Evolutionary conservation across 2,329 filamentous ascomycete genomes (phyloP), one percentile per base, ranked within the genome.

Genomic region (Fusarium sp.): DNA sequence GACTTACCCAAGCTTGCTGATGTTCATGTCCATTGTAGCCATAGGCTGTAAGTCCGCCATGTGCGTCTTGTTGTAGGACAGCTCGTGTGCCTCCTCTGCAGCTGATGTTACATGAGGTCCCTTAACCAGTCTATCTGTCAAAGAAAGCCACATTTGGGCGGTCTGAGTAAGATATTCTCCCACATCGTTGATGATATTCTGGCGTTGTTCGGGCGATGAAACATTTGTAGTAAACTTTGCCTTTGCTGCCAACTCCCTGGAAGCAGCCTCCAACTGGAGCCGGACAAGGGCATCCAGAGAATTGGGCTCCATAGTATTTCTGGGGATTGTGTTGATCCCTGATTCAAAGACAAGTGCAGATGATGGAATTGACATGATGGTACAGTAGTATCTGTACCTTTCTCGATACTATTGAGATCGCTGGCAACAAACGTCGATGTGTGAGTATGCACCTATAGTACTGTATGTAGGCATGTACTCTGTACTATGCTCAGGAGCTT

Each of bases 91-190:
- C 39, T 77, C 73, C 7, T 71, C 52, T 20, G 72, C 71, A 31
- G 77, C 77, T 39, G 73, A 68, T n/a, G 76, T 72, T 50, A 83
- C 79, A 62, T 82, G 79, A 29, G 77, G 73, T 20, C 79, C 81
- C 45, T 76, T 68, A 7, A 80, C 70, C n/a, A 83, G 71, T 39
- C 70, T 75, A n/a, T 81, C 77, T 38, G 81, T 81, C 54, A 83
- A 68, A 27, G 70, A 71, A n/a, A 77, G 75, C 78, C 77, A 81
- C 61, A 82, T 71, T 41, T 76, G 60, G 27, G 81, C 79, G n/a
- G 79, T 80, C 31, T 78, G 79, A 35, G 75, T 73, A 29, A 82
- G 67, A 62, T 82, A 83, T 29, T 82, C 80, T 36, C 81, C 81
- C 63, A 82, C 76, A 38, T 82, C 80, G 36, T 71, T 72, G 45